Evolutionary conservation across 2,329 filamentous ascomycete genomes (phyloP), one percentile per base, ranked within the genome.

Genomic region (Purpureocillium lavendulum): DNA sequence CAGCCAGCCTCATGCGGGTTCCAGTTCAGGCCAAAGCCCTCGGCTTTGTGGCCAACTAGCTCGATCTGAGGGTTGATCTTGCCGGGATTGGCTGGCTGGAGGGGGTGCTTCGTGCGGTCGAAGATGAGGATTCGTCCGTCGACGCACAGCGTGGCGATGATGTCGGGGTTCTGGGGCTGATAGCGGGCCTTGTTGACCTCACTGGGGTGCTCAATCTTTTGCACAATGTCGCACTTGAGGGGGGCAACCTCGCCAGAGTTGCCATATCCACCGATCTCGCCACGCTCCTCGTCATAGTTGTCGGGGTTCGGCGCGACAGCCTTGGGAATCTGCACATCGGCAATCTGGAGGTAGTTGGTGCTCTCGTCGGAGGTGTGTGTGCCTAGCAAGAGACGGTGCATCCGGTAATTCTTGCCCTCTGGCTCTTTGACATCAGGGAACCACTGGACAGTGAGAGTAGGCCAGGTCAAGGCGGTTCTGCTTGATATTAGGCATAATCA

Each of bases 131-230:
- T 85, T 49, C 80, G 83, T 46, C 87, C 85, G 59, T 96, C 86
- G 7, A 87, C 79, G 48, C 87, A 88, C 65, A 96, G 82, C 0
- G 92, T 96, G 3, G 92, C 92, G 53, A 98, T 94, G 42, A 98
- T 81, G 55, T 98, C 88, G 5, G 90, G 88, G 56, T 98, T 98
- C 60, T 97, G 90, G 11, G 92, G 92, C 64, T 96, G 89, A 59
- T 97, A 97, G 50, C 92, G 82, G 13, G 92, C 94, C 69, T 97
- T 98, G 73, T 98, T 98, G 58, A 98, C 88, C 62, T 98, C 92
- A 47, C 87, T 86, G 13, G 89, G 88, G 59, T 98, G 92, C 59
- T 94, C 85, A 58, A 98, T 98, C 63, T 86, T 92, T 63, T 98
- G 92, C 38, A 92, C 82, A 54, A 98, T 85, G 48, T 84, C 84